A percentile compares a stretch with the other conserved stretches of the same genome.
Evolutionary conservation across 805 yeast species (phyloP).

Genomic region (Saitoella complicata): DNA sequence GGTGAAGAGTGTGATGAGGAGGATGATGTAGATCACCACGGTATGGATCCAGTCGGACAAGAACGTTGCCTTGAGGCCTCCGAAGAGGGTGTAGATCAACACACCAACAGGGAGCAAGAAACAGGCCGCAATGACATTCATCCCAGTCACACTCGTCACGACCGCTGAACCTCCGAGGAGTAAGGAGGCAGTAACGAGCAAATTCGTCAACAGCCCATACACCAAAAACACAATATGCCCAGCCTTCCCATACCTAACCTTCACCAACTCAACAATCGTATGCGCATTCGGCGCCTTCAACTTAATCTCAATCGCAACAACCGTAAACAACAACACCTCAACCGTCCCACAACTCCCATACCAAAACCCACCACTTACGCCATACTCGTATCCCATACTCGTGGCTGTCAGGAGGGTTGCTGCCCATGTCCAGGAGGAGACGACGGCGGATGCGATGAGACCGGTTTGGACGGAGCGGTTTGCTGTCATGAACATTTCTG

Average conservation of each 20-base stretch:
- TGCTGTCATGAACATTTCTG: conserved; percentile 32
- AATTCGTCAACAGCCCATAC: conserved; percentile 29
- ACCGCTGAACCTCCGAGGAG: conserved; percentile 31
- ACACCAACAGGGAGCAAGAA: conserved; percentile 33
- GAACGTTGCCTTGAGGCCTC: conserved; percentile 37
- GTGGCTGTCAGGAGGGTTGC: conserved; percentile 21
- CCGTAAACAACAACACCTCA: conserved; percentile 12
- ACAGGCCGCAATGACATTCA: conserved; percentile 30
- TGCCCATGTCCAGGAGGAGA: conserved; percentile 28
- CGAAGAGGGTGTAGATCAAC: conserved; percentile 31
- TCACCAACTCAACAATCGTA: conserved; percentile 26
- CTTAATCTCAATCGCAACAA: conserved; percentile 16
- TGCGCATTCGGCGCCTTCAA: conserved; percentile 13
- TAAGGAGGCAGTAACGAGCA: conserved; percentile 24
- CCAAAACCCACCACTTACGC: conserved; percentile 21
- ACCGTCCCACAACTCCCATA: conserved; percentile 18
- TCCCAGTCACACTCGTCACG: conserved; percentile 27
- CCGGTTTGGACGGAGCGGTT: conserved; percentile 30
- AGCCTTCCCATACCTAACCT: conserved; percentile 23
- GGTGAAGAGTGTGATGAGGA: conserved; percentile 22
- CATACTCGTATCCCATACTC: conserved; percentile 19
- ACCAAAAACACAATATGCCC: conserved; percentile 33
- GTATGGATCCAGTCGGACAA: conserved; percentile 38
- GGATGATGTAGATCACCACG: conserved; percentile 27
- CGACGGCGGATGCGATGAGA: conserved; percentile 28